Evolutionary conservation across 257 asterid species (phyloP).

Genomic region (Ophiorrhiza pumila): DNA sequence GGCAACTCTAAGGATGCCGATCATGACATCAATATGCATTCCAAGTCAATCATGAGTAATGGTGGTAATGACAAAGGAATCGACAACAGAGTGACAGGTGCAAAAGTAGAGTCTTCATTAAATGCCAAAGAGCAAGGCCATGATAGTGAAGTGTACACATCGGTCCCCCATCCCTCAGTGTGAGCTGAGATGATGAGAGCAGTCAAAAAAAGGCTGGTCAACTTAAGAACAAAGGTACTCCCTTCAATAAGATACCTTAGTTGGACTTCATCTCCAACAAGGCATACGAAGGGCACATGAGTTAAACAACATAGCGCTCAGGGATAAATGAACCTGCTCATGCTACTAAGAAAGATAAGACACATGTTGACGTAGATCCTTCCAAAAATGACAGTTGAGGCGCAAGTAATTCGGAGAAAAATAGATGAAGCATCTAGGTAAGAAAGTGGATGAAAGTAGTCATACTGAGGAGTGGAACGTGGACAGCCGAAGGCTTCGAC

Average conservation of each 20-base stretch:
- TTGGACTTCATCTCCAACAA: conserved; percentile 34
- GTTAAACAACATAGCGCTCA: conserved; percentile 25
- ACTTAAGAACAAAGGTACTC: no score
- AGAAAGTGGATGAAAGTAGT: conserved; percentile 16
- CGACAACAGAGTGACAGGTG: no score
- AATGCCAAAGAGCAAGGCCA: no score
- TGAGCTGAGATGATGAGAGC: no score
- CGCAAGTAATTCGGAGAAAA: conserved; percentile 38
- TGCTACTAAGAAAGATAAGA: conserved; percentile 38
- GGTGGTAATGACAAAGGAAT: no score
- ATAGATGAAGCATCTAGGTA: conserved; percentile 1
- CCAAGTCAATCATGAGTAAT: no score
- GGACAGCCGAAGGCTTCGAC: conserved; percentile 39
- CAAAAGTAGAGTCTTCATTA: no score
- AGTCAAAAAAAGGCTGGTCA: no score
- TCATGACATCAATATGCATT: no score
- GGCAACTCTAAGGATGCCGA: no score
- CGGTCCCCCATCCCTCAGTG: no score
- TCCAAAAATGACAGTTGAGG: conserved; percentile 36
- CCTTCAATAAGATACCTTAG: conserved; percentile 31
- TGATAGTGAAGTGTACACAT: no score
- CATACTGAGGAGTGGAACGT: conserved; percentile 30
- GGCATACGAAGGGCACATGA: conserved; percentile 41
- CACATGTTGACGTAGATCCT: conserved; percentile 31
- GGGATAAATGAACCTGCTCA: conserved; percentile 28